Evolutionary conservation across 2,329 filamentous ascomycete genomes (phyloP).

Genomic region (Alternaria consortialis): DNA sequence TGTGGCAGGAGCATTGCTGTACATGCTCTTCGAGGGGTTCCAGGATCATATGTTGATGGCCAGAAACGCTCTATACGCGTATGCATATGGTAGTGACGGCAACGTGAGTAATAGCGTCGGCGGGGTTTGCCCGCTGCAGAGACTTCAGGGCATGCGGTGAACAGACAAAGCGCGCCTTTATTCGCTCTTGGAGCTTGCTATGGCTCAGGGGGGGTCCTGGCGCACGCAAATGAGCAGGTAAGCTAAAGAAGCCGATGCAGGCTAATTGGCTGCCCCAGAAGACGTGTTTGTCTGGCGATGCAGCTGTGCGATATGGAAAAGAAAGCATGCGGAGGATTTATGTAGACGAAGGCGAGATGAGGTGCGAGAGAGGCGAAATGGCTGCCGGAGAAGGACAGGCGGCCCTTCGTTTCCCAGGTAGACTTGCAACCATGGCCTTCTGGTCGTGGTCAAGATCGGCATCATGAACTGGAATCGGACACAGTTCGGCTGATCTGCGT

Average conservation of each 20-base stretch:
- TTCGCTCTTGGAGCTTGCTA: conserved; percentile 9
- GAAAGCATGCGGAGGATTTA: neutral
- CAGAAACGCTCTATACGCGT: neutral
- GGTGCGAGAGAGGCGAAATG: neutral
- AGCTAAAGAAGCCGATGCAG: conserved; percentile 13
- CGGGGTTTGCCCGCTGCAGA: conserved; percentile 33
- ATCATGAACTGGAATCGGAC: conserved; percentile 10
- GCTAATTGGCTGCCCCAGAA: conserved; percentile 9
- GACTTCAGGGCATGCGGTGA: conserved; percentile 28
- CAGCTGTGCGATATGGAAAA: conserved; percentile 8
- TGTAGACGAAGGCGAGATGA: conserved; percentile 1
- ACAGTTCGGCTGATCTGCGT: conserved; percentile 18
- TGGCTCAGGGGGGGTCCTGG: conserved; percentile 29
- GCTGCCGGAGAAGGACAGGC: conserved; percentile 10
- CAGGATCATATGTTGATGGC: neutral
- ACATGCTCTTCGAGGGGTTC: too few relatives aligned
- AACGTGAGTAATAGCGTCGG: conserved; percentile 25
- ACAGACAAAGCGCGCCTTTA: conserved; percentile 7
- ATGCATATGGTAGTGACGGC: neutral
- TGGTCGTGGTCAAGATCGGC: conserved; percentile 15
- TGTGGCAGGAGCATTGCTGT: neutral
- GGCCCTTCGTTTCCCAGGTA: neutral
- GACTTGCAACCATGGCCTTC: neutral
- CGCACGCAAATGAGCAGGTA: conserved; percentile 40
- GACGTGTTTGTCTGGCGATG: conserved; percentile 6